These are phyloP conservation scores for Ogataea henricii DNA, from an alignment of 805 yeast species.

Conservation along the genomic window DNA sequence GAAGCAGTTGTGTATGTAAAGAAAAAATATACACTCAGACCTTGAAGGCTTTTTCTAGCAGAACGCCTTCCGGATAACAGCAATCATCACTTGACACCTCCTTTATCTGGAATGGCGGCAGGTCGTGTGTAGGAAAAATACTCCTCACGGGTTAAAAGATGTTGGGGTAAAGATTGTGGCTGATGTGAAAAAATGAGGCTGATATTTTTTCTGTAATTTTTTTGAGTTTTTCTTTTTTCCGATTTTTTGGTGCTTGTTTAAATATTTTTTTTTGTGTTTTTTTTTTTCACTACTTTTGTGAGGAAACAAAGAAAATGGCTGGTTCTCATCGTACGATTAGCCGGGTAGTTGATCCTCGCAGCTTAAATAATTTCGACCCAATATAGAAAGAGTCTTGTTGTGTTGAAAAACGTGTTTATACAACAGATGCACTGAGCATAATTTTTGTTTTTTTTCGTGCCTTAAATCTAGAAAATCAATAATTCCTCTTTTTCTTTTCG, in stretches of 20 bases:
- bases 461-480: background rate
- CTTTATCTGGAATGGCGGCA: conserved; percentile 3
- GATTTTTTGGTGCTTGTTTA: too few species aligned
- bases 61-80: conserved; percentile 3
- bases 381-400: background rate
- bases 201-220: background rate
- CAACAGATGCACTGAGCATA: background rate
- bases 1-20: background rate
- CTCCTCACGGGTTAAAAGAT: background rate
- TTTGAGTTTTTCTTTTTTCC: background rate
- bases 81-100: conserved; percentile 5
- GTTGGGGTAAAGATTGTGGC: background rate
- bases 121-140: conserved; percentile 1
- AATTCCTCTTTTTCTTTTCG: conserved; percentile 3
- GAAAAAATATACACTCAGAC: background rate
- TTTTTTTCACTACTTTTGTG: background rate
- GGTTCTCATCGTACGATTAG: too few species aligned
- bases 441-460: too few species aligned
- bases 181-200: background rate
- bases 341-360: background rate
- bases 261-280: background rate
- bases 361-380: background rate
- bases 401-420: background rate
- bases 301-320: too few species aligned
- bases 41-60: background rate